Evolutionary conservation across 202 grass and related monocot species (phyloP), one percentile per base, ranked within the genome.

Genomic region (Bolboschoenoplectus hybrid): DNA sequence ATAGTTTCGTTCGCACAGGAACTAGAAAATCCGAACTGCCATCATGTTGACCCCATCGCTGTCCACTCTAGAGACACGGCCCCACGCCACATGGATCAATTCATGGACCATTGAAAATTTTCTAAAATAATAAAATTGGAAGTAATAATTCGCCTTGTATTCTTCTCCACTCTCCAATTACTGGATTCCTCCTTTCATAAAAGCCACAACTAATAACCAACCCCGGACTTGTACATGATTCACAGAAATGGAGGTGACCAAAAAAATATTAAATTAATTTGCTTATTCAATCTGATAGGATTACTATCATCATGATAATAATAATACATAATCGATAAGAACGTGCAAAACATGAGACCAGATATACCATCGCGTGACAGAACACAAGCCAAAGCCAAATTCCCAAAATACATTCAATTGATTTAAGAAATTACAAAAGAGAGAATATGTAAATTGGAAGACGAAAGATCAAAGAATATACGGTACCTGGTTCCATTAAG

Each of bases 401-500:
- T 50, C n/a, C 6, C 12, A 50, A 68, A 66, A 36, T 16, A 68
- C 32, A 20, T 20, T 63, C 38, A 64, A 55, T 20, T 3, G 5
- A 52, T 67, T 61, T 53, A 83, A 69, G 12, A 38, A 65, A 76
- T 36, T 13, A 46, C 26, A 35, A 52, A 66, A 66, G 26, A 26
- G 26, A 36, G 39, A 67, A 67, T 6, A 67, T 43, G 7, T 17
- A 69, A 80, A 39, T 50, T 67, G 11, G 11, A 53, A 83, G 70
- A 7, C 9, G 7, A 67, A 52, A 39, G 14, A 7, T 11, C 7
- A 2, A 39, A 61, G 75, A 60, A 38, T 26, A 26, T 26, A 26
- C 16, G 14, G 45, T 84, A 84, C 81, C 81, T 38, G 81, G 20
- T 70, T 84, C 81, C 61, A 84, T 84, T 41, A 64, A 84, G 14